Conservation (phyloP, 495 filamentous ascomycete genomes). For the Lasiosphaeria ovina region DNA sequence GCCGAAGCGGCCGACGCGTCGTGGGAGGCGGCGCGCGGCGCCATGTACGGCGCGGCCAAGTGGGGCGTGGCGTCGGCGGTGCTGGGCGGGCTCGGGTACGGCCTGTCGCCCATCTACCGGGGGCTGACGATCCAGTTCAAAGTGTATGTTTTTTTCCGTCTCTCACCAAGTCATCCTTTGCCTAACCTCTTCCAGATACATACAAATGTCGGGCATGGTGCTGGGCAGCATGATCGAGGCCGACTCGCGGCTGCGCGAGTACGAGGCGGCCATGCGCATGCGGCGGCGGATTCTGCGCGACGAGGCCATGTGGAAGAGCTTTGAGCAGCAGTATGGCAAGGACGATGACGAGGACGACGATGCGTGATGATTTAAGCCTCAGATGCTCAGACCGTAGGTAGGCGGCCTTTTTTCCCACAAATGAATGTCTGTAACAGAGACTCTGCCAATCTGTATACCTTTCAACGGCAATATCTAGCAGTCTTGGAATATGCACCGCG, state of each 20-base stretch:
- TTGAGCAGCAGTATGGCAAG: slow-evolving; percentile 41
- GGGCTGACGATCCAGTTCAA: slow-evolving; percentile 88
- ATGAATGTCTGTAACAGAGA: too few species aligned
- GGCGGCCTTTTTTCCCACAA: too few species aligned
- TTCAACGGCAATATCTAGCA: too few species aligned
- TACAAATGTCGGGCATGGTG: slow-evolving; percentile 88
- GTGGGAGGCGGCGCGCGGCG: slow-evolving; percentile 62
- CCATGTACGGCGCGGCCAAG: slow-evolving; percentile 58
- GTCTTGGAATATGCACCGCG: too few species aligned
- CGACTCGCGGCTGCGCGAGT: slow-evolving; percentile 69
- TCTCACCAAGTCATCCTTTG: background rate
- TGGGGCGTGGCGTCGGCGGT: slow-evolving; percentile 61
- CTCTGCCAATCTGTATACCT: too few species aligned
- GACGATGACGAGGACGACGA: slow-evolving; percentile 30
- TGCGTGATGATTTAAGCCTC: slow-evolving; percentile 19
- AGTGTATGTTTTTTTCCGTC: slow-evolving; percentile 51
- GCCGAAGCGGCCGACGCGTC: slow-evolving; percentile 59
- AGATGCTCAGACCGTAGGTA: too few species aligned
- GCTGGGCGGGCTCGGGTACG: slow-evolving; percentile 56
- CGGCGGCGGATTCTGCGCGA: slow-evolving; percentile 61
- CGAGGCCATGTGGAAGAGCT: slow-evolving; percentile 58
- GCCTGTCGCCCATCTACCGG: slow-evolving; percentile 71
- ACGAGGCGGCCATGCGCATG: slow-evolving; percentile 61
- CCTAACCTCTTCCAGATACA: slow-evolving; percentile 49
- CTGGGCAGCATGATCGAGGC: slow-evolving; percentile 82